Conservation (phyloP, 805 yeast species). For the Pichia scutulata region DNA sequence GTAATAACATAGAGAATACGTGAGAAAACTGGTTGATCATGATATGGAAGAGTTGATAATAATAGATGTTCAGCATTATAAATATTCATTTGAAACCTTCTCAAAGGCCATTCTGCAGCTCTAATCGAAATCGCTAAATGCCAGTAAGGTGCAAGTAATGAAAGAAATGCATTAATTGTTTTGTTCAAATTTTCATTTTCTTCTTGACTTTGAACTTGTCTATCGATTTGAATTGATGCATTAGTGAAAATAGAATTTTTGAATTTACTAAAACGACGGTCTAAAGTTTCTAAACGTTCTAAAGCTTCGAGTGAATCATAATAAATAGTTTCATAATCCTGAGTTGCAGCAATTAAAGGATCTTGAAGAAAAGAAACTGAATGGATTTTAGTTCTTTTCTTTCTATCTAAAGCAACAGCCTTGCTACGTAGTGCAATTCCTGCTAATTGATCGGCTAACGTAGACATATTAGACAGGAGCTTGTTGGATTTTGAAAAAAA, state of each 20-base stretch:
- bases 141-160: conserved; percentile 70
- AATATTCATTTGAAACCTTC: conserved; percentile 81
- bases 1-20: conserved; percentile 68
- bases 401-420: conserved; percentile 77
- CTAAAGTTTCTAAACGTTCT: conserved; percentile 61
- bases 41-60: conserved; percentile 74
- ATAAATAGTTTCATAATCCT: conserved; percentile 80
- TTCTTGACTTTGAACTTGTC: conserved; percentile 74
- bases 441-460: conserved; percentile 78
- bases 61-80: conserved; percentile 69
- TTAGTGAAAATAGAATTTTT: conserved; percentile 72
- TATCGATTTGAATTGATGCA: conserved; percentile 69
- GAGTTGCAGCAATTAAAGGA: conserved; percentile 83
- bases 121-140: conserved; percentile 65
- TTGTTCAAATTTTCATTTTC: conserved; percentile 65
- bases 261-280: conserved; percentile 67
- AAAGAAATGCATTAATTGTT: conserved; percentile 67
- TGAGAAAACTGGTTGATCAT: conserved; percentile 62
- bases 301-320: conserved; percentile 69
- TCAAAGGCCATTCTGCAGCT: conserved; percentile 90
- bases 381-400: conserved; percentile 78
- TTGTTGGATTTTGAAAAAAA: neutral
- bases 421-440: conserved; percentile 56
- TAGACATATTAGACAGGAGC: conserved; percentile 17
- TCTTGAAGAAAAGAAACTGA: conserved; percentile 84